Base-by-base conservation (phyloP, 1,284 basidiomycete species). In the Moesziomyces sp. region DNA sequence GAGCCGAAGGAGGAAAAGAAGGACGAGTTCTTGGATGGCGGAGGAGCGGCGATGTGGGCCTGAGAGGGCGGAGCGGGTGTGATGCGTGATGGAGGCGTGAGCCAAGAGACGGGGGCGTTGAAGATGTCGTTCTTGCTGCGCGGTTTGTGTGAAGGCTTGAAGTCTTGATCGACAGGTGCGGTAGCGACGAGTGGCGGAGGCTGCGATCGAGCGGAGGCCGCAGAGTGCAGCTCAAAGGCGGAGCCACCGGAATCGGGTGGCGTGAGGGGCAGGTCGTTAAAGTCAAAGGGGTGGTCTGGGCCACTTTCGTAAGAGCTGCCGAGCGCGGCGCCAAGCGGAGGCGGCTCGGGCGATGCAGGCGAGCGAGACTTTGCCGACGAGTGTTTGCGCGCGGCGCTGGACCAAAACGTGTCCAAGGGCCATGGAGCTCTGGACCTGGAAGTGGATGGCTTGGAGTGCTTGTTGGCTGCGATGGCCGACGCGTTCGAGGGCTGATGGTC, bases 41-140 rank as follows among this genome's bases (percentile, higher is more conserved):
- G 58, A 24, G 54, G 42, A 9, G 60, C 38, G 38, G 46, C 10
- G 2, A 30, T 40, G 16, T 47, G 19, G 34, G 26, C 1, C 9
- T 45, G 46, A 2, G 42, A 48, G 13, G 50, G 48, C 4, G 54
- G 34, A 7, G 58, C 21, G 3, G 54, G 18, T 3, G 40, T 19
- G 8, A 69, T 35, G 13, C 63, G 58, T 24, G 72, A 63, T 19
- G 77, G 67, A n/a, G 77, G 77, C 5, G 66, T 54, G 13, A 76
- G 43, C 58, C 63, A 63, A 18, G 70, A 34, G 38, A 58, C 57
- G 5, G 71, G 57, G 2, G 63, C 46, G 40, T 71, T 70, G 60
- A 79, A 79, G 58, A 79, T 79, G 51, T 78, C 77, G 24, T 79
- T 78, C 60, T 75, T 76, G 70, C 68, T 72, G 3, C 30, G 48